Evolutionary conservation across 2,329 filamentous ascomycete genomes (phyloP).

Genomic region (Coniochaeta prunicola): DNA sequence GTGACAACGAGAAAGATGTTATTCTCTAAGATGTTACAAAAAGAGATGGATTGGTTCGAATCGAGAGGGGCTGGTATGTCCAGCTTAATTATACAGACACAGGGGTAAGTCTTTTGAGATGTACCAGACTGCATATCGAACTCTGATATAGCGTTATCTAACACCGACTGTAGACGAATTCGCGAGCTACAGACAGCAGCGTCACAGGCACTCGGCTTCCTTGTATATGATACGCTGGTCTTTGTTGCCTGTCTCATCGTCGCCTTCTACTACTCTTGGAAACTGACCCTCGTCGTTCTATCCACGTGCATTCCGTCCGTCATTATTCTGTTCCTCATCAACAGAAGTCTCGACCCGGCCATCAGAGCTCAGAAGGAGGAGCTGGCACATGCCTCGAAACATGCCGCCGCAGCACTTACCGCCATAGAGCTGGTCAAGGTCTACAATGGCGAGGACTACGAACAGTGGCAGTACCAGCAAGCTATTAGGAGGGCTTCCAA

Average conservation of each 20-base stretch:
- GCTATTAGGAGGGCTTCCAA: slow-evolving; percentile 50
- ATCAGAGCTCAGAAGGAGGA: slow-evolving; percentile 63
- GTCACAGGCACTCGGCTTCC: slow-evolving; percentile 70
- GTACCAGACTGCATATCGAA: neutral
- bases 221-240: slow-evolving; percentile 58
- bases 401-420: slow-evolving; percentile 59
- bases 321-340: slow-evolving; percentile 51
- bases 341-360: slow-evolving; percentile 52
- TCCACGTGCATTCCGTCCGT: slow-evolving; percentile 64
- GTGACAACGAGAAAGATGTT: slow-evolving; percentile 54
- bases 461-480: slow-evolving; percentile 56
- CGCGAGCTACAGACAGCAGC: slow-evolving; percentile 74
- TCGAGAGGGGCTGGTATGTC: slow-evolving; percentile 61
- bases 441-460: slow-evolving; percentile 68
- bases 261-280: slow-evolving; percentile 76
- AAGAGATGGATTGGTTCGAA: slow-evolving; percentile 80
- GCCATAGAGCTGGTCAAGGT: slow-evolving; percentile 83
- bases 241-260: slow-evolving; percentile 59
- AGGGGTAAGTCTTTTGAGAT: slow-evolving; percentile 51
- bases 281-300: slow-evolving; percentile 72
- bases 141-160: neutral
- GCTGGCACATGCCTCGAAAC: slow-evolving; percentile 64
- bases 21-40: slow-evolving; percentile 62
- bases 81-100: slow-evolving; percentile 62
- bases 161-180: slow-evolving; percentile 57